Evolutionary conservation across 108 stramenopile species (phyloP).

Genomic region (Cyclotella cryptica): DNA sequence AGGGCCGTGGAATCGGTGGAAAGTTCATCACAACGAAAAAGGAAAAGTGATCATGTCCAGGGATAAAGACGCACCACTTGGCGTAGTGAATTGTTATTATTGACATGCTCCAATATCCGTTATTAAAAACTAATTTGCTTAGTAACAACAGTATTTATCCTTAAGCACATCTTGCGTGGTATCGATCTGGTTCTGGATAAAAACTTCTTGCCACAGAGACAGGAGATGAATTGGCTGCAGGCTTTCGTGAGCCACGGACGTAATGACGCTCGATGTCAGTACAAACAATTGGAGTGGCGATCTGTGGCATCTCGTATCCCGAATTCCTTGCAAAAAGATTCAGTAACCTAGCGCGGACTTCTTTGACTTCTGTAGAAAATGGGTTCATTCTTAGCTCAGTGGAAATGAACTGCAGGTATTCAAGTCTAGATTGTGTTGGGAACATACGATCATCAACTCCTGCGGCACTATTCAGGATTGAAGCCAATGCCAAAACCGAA

Average conservation of each 20-base stretch:
- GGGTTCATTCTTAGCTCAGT: conserved; percentile 18
- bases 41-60: conserved; percentile 3
- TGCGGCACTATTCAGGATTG: conserved; percentile 72
- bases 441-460: conserved; percentile 53
- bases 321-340: conserved; percentile 22
- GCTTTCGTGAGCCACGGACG: background rate
- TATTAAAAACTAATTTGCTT: background rate
- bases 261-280: background rate
- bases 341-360: conserved; percentile 13
- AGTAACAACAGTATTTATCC: background rate
- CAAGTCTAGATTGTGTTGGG: background rate
- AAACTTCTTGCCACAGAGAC: conserved; percentile 21
- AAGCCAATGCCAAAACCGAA: conserved; percentile 65
- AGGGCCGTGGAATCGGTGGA: conserved; percentile 29
- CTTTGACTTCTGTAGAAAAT: conserved; percentile 24
- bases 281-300: conserved; percentile 24
- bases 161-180: conserved; percentile 19
- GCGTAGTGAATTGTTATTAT: background rate
- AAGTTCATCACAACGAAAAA: conserved; percentile 23
- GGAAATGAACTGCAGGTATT: conserved; percentile 18
- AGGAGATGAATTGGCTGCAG: conserved; percentile 10
- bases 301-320: conserved; percentile 25
- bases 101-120: background rate
- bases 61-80: too few relatives aligned
- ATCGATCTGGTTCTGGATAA: conserved; percentile 2